Percentiles rank a stretch among this genome's conserved stretches.
Conservation (phyloP, 2,329 filamentous ascomycete genomes). For the Phialemoniopsis sp. region DNA sequence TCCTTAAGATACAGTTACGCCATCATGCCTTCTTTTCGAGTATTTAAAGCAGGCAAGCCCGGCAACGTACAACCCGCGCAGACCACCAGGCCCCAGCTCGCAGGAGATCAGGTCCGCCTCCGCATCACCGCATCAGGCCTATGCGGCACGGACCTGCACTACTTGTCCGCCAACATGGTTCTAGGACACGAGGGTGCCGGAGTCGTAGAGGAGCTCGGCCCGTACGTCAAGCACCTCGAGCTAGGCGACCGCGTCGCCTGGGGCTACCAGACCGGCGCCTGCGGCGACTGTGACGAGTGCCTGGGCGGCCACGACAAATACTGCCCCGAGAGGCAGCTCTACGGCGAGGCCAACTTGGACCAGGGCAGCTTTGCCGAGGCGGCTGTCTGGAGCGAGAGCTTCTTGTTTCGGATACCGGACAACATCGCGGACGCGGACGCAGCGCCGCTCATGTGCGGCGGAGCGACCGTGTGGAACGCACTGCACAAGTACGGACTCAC, state of each 20-base stretch:
- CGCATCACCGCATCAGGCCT: conserved; percentile 65
- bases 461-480: conserved; percentile 34
- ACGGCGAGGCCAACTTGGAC: conserved; percentile 35
- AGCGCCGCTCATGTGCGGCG: conserved; percentile 35
- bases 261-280: conserved; percentile 36
- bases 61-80: too few species aligned
- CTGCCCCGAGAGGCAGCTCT: conserved; percentile 34
- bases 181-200: conserved; percentile 49
- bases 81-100: too few species aligned
- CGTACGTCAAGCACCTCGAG: too few species aligned
- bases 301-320: conserved; percentile 36
- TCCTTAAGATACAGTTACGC: too few species aligned
- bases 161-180: conserved; percentile 25
- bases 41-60: too few species aligned
- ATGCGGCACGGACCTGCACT: conserved; percentile 52
- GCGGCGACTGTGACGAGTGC: conserved; percentile 39
- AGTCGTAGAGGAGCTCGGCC: conserved; percentile 34
- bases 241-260: conserved; percentile 45
- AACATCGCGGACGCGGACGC: conserved; percentile 22
- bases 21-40: too few species aligned
- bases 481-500: conserved; percentile 18
- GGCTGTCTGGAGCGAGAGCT: conserved; percentile 28
- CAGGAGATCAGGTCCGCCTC: too few species aligned
- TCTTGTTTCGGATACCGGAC: conserved; percentile 26
- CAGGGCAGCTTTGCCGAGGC: conserved; percentile 39